phyloP scores from a whole-genome alignment of 2,329 filamentous ascomycete genomes.

The Ascochyta koolunga region DNA sequence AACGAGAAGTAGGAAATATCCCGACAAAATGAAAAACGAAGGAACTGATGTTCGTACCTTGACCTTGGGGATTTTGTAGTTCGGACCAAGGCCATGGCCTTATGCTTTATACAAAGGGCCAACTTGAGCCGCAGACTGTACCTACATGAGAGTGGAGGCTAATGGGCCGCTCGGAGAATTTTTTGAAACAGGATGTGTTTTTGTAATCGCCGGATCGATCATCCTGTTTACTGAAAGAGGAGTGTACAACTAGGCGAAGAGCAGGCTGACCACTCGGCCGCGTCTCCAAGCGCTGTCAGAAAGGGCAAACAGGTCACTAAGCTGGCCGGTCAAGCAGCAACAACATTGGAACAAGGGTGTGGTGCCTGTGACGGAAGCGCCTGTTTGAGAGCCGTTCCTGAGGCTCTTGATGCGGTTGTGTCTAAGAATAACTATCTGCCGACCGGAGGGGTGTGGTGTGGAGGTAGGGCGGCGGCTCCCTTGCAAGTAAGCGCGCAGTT shows the following conservation, averaged over 20 bases:
- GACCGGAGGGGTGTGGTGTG: conserved; percentile 30
- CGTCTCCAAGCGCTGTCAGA: conserved; percentile 40
- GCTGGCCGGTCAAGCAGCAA: conserved; percentile 37
- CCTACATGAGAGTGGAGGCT: conserved; percentile 35
- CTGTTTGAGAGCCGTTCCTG: conserved; percentile 41
- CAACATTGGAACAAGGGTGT: conserved; percentile 31
- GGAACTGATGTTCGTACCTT: conserved; percentile 39
- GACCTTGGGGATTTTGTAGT: conserved; percentile 34
- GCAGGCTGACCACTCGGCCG: conserved; percentile 39
- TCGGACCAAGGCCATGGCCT: conserved; percentile 21
- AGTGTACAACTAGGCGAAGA: conserved; percentile 38
- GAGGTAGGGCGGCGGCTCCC: conserved; percentile 38
- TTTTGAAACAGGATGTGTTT: conserved; percentile 49
- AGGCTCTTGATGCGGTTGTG: conserved; percentile 41
- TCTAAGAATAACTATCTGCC: conserved; percentile 41
- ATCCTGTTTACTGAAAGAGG: conserved; percentile 31
- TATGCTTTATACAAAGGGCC: conserved; percentile 40
- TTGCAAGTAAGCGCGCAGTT: conserved; percentile 22
- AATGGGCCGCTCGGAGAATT: conserved; percentile 45
- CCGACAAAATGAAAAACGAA: conserved; percentile 44
- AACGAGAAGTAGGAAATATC: conserved; percentile 43
- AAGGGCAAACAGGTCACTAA: conserved; percentile 34
- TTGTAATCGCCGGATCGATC: conserved; percentile 48
- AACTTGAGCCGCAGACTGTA: conserved; percentile 30
- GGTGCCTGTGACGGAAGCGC: conserved; percentile 40